Conservation (phyloP, 306 rosid genomes). For the Carpinus fangiana region DNA sequence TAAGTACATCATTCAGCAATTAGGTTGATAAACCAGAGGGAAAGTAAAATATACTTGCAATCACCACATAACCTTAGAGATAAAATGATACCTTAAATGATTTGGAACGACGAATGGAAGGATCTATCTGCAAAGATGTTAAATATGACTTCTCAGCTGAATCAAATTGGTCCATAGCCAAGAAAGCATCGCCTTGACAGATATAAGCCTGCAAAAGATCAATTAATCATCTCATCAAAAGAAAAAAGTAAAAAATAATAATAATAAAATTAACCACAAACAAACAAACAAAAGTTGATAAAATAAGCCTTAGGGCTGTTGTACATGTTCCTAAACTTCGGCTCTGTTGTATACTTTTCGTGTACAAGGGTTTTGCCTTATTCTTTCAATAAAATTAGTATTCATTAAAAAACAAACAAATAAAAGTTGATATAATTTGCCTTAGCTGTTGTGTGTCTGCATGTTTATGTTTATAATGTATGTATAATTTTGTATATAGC, state of each 20-base stretch:
- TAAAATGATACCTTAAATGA: constrained; percentile 67
- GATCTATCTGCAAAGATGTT: constrained; percentile 60
- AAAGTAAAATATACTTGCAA: not conserved
- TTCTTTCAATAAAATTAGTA: too few species aligned
- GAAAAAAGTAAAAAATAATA: not conserved
- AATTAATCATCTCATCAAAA: not conserved
- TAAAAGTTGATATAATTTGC: not conserved
- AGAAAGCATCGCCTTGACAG: constrained; percentile 74
- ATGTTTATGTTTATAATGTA: too few species aligned
- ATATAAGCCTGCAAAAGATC: constrained; percentile 67
- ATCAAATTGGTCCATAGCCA: constrained; percentile 59
- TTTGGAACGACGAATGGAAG: constrained; percentile 71
- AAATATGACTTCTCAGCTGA: constrained; percentile 69
- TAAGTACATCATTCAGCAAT: too few species aligned
- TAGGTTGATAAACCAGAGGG: not conserved
- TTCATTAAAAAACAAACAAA: too few species aligned
- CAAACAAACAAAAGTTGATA: too few species aligned
- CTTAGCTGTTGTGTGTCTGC: not conserved
- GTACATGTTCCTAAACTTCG: too few species aligned
- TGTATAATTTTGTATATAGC: not conserved
- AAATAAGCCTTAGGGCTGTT: too few species aligned
- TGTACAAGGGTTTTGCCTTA: too few species aligned
- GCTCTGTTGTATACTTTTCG: too few species aligned
- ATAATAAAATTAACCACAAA: not conserved
- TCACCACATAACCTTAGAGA: not conserved